phyloP scores from a whole-genome alignment of 148 eudicot genomes.

The Talinum fruticosum region DNA sequence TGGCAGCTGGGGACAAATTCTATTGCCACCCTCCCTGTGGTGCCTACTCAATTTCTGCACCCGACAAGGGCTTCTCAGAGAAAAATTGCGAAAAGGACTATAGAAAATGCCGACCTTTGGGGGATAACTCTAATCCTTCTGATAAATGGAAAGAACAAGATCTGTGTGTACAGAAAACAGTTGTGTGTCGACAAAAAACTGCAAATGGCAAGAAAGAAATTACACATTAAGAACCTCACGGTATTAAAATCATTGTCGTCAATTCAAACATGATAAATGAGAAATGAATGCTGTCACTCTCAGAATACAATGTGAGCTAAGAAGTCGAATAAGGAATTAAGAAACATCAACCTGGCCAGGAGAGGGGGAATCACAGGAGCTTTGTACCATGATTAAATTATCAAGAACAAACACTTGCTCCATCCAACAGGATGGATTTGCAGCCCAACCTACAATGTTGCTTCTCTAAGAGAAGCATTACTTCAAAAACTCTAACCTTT shows the following conservation, averaged over 20 bases:
- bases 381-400: neutral
- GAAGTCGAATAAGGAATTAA: neutral
- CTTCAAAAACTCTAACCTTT: no score
- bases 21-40: neutral
- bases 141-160: conserved; percentile 80
- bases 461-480: neutral
- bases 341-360: no score
- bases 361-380: neutral
- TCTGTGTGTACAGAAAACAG: conserved; percentile 98
- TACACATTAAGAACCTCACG: conserved; percentile 5
- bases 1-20: no score
- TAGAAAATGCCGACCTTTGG: conserved; percentile 15
- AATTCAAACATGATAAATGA: neutral
- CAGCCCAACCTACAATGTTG: neutral
- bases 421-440: neutral
- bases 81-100: neutral
- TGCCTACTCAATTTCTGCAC: no score
- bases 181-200: conserved; percentile 86
- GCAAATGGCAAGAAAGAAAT: conserved; percentile 21
- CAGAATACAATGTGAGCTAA: neutral
- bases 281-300: neutral
- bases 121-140: conserved; percentile 57
- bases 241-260: neutral
- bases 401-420: neutral
- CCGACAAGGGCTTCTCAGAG: neutral